Base-by-base conservation (phyloP, 345 rosid species). In the Kandelia obovata region DNA sequence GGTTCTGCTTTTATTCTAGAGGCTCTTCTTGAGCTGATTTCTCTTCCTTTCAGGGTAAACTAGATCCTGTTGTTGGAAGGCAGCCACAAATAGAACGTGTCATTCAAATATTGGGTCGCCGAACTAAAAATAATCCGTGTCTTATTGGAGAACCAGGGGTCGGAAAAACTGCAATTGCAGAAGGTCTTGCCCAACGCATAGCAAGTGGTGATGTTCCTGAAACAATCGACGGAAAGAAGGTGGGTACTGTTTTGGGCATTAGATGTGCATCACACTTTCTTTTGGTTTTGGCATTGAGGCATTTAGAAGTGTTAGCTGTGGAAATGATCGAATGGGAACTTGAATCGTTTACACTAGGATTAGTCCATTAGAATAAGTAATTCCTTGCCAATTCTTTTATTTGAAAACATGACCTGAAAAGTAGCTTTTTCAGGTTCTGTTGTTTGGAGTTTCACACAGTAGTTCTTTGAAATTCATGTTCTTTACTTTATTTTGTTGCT, bases 101-200 rank as follows among this genome's bases (percentile, higher is more conserved):
- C 26, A 81, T 91, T 68, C 99, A 96, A 78, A 96, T 96, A 75
- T 77, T 96, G 85, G 99, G 95, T 58, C 91, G 99, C 49, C 76
- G 99, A 70, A 96, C 99, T 60, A 96, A 96, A 80, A 96, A 96
- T 75, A 96, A 96, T 49, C 99, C 99, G 0, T 96, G 99, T 74
- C 98, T 96, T 74, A 92, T 96, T 71, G 99, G 99, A 81, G 99
- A 96, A 79, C 99, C 99, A 73, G 99, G 99, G 43, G 99, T 96
- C 37, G 99, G 99, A 58, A 96, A 96, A 87, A 96, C 99, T 58
- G 99, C 99, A 64, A 96, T 96, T 77, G 99, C 99, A 2, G 99
- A 96, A 86, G 99, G 99, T 65, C 98, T 96, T 49, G 99, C 99
- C 52, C 99, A 92, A 63, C 83, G 98, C 28, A 96, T 96, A 75